Evolutionary conservation across 2,329 filamentous ascomycete species (phyloP).

Genomic region (Alternaria longipes): DNA sequence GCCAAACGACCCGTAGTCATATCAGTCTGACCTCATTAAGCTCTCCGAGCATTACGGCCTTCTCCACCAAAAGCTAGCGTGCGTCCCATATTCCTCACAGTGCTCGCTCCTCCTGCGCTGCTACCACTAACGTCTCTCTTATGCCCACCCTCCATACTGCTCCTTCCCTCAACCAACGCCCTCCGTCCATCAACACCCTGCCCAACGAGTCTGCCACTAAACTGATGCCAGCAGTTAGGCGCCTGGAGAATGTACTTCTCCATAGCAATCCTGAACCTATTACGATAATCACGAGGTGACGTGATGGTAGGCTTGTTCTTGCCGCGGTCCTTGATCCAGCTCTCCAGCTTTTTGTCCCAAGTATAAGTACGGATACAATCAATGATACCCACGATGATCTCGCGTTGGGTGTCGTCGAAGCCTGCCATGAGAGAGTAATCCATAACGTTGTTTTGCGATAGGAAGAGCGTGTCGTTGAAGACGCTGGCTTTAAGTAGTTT

Average conservation of each 20-base stretch:
- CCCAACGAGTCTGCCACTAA: constrained; percentile 49
- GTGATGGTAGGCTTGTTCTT: constrained; percentile 91
- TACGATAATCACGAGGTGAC: constrained; percentile 96
- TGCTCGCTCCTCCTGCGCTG: constrained; percentile 17
- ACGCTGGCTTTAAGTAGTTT: constrained; percentile 90
- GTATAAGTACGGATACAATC: constrained; percentile 97
- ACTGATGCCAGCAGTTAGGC: constrained; percentile 80
- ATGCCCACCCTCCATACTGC: constrained; percentile 20
- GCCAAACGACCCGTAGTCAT: neutral
- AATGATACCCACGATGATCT: constrained; percentile 96
- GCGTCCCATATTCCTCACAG: constrained; percentile 13
- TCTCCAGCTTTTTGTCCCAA: constrained; percentile 99
- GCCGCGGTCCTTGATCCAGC: constrained; percentile 98
- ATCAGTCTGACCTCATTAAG: neutral
- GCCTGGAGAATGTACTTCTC: constrained; percentile 82
- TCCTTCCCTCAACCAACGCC: constrained; percentile 20
- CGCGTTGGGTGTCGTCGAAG: constrained; percentile 87
- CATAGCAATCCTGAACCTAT: constrained; percentile 95
- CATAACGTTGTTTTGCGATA: constrained; percentile 97
- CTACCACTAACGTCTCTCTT: constrained; percentile 27
- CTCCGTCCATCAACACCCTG: constrained; percentile 29
- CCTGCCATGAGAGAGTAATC: constrained; percentile 99
- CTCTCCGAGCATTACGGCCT: neutral
- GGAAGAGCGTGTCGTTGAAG: constrained; percentile 96
- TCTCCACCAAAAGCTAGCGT: neutral